Percentiles rank a stretch among this genome's conserved stretches.
Conservation (phyloP, 768 basidiomycete genomes). For the Collybiopsis confluens region DNA sequence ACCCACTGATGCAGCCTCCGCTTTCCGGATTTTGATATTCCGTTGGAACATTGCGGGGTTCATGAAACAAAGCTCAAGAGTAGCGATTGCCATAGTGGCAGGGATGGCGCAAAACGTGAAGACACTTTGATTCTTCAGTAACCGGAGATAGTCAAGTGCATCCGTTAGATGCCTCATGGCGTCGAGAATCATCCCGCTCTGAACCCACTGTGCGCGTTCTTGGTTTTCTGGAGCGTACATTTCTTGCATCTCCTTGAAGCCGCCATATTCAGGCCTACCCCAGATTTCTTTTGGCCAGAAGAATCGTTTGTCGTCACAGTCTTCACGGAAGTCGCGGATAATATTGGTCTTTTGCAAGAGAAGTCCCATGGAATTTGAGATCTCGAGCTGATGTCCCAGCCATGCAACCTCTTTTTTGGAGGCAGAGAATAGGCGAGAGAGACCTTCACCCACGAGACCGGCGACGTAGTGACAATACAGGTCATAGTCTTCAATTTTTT, state of each 20-base stretch:
- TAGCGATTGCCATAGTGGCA: conserved; percentile 93
- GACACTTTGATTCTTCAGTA: conserved; percentile 86
- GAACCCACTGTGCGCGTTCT: conserved; percentile 70
- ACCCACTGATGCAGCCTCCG: conserved; percentile 77
- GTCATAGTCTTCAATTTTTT: conserved; percentile 83
- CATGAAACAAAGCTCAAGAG: conserved; percentile 89
- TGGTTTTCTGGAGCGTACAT: conserved; percentile 54
- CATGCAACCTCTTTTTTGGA: conserved; percentile 77
- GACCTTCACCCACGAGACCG: conserved; percentile 94
- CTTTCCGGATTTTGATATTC: conserved; percentile 95
- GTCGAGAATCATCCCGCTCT: conserved; percentile 78
- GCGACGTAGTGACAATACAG: conserved; percentile 99
- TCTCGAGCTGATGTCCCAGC: conserved; percentile 76
- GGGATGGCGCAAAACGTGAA: conserved; percentile 98
- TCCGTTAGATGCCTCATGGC: conserved; percentile 68
- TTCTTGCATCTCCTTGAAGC: conserved; percentile 69
- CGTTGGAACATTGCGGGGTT: conserved; percentile 79
- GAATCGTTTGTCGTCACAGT: conserved; percentile 74
- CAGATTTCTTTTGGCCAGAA: conserved; percentile 98
- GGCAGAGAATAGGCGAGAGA: conserved; percentile 82
- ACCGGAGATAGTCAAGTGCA: conserved; percentile 81
- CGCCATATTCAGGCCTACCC: conserved; percentile 51
- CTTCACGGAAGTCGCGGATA: conserved; percentile 92
- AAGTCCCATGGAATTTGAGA: conserved; percentile 93
- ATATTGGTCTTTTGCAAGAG: conserved; percentile 98